A percentile compares a stretch with the other conserved stretches of the same genome.
Evolutionary conservation across 768 basidiomycete species (phyloP).

Genomic region (Gyrodon lividus): DNA sequence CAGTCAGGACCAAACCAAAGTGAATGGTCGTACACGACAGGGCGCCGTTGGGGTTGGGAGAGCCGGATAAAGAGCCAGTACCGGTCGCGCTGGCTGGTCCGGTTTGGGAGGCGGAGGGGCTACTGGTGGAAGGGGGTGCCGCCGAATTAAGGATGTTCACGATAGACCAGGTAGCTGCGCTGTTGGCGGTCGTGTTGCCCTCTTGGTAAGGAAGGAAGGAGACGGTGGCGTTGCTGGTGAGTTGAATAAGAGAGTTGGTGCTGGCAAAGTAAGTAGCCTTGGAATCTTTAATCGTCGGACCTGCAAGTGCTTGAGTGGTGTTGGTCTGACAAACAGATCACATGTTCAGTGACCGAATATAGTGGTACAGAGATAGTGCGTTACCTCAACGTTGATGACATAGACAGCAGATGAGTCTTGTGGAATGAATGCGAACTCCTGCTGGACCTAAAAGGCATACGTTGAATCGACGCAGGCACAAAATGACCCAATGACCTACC

Average conservation of each 20-base stretch:
- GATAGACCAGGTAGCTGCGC: conserved; percentile 47
- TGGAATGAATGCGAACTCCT: conserved; percentile 77
- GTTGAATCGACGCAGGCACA: neutral
- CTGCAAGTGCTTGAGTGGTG: conserved; percentile 58
- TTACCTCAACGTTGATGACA: conserved; percentile 67
- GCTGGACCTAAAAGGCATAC: conserved; percentile 48
- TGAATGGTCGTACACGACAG: conserved; percentile 13
- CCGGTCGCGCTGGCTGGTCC: conserved; percentile 16
- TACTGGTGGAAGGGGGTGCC: conserved; percentile 35
- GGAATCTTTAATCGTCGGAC: conserved; percentile 60
- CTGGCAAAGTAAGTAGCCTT: conserved; percentile 63
- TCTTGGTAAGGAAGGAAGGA: conserved; percentile 59
- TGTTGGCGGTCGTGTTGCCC: conserved; percentile 42
- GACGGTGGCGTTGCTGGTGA: conserved; percentile 58
- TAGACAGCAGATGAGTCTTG: conserved; percentile 72
- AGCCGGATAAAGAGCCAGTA: conserved; percentile 9
- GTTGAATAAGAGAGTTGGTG: conserved; percentile 61
- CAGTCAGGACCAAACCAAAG: conserved; percentile 8
- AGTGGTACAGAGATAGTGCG: neutral
- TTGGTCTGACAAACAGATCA: conserved; percentile 49
- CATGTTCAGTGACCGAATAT: conserved; percentile 4
- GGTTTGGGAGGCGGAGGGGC: conserved; percentile 15
- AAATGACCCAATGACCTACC: conserved; percentile 35
- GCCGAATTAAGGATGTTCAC: conserved; percentile 46
- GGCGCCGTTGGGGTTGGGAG: conserved; percentile 10